Percentiles rank a stretch among this genome's conserved stretches.
phyloP scores from a whole-genome alignment of 371 early-diverging fungal genomes.

The Mortierella sp. region DNA sequence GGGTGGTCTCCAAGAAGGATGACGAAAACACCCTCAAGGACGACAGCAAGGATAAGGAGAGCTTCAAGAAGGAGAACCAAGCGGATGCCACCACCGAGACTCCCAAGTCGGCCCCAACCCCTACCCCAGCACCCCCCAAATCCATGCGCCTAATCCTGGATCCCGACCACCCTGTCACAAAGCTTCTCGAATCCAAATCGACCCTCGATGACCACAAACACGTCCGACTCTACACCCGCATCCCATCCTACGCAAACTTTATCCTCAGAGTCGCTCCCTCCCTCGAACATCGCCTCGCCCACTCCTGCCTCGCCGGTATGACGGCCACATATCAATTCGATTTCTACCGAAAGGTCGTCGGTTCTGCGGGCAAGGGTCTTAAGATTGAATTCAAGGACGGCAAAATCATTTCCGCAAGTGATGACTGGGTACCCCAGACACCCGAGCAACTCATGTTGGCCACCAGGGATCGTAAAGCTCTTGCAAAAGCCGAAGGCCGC shows the following conservation, averaged over 20 bases:
- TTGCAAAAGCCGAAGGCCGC: slow-evolving; percentile 22
- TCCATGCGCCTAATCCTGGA: slow-evolving; percentile 5
- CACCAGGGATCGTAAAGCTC: slow-evolving; percentile 28
- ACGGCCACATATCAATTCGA: slow-evolving; percentile 33
- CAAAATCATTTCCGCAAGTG: slow-evolving; percentile 31
- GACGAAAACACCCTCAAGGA: too few relatives aligned
- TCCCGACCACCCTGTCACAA: slow-evolving; percentile 25
- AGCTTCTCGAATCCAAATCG: slow-evolving; percentile 21
- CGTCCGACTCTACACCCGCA: slow-evolving; percentile 34
- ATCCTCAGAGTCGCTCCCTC: slow-evolving; percentile 35
- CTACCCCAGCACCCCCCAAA: background rate
- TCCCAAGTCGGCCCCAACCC: background rate
- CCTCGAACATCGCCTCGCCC: slow-evolving; percentile 40
- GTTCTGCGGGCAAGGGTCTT: slow-evolving; percentile 28
- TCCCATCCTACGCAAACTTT: slow-evolving; percentile 43
- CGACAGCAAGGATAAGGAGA: background rate
- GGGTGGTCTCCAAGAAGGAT: slow-evolving; percentile 5
- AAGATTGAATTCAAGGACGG: slow-evolving; percentile 40
- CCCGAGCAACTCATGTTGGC: slow-evolving; percentile 10
- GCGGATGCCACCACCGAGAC: background rate
- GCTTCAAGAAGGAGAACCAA: background rate
- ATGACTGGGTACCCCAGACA: slow-evolving; percentile 24
- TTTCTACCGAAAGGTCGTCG: slow-evolving; percentile 33
- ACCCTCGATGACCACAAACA: background rate
- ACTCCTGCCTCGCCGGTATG: slow-evolving; percentile 33